Base-by-base conservation (phyloP, 768 basidiomycete species). In the Rhizopogon vinicolor region DNA sequence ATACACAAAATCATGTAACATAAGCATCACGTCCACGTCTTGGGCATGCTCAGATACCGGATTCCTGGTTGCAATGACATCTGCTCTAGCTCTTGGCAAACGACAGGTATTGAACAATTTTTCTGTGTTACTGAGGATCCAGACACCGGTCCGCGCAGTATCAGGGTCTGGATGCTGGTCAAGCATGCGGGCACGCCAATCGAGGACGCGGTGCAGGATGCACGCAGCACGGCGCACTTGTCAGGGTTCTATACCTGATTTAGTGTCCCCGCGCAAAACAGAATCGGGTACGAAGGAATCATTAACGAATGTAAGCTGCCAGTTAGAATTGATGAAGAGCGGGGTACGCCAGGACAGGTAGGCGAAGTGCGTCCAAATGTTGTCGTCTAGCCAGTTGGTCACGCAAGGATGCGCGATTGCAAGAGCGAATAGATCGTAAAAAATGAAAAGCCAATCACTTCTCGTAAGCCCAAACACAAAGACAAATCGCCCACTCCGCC, bases 331-430 rank as follows among this genome's bases (percentile, higher is more conserved):
- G 60, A 98, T 73, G 53, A 90, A 76, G 10, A 98, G 74, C 0
- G 95, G 93, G 0, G 83, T 82, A 33, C 95, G 81, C 85, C 87
- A 92, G 71, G 91, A 87, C 48, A 89, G 84, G 68, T 98, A 98
- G 1, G 91, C 85, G 62, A 88, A 87, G 62, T 87, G 84, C 55
- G 84, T 73, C 96, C 95, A 98, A 61, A 96, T 86, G 54, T 90
- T 93, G 67, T 98, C 94, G 60, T 95, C 83, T 10, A 98, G 80
- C 95, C 95, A 98, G 66, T 96, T 97, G 22, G 22, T 22, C 22
- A 22, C 22, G 22, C 22, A 22, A 22, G 22, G 22, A 22, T 22
- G 22, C 22, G 2, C 22, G 22, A 22, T n/a, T n/a, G n/a, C 78
- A 84, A 61, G 80, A 79, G 29, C 78, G 88, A n/a, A 56, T 72